Evolutionary conservation across 2,329 filamentous ascomycete genomes (phyloP), one percentile per base, ranked within the genome.

Genomic region (Didymella lethalis): DNA sequence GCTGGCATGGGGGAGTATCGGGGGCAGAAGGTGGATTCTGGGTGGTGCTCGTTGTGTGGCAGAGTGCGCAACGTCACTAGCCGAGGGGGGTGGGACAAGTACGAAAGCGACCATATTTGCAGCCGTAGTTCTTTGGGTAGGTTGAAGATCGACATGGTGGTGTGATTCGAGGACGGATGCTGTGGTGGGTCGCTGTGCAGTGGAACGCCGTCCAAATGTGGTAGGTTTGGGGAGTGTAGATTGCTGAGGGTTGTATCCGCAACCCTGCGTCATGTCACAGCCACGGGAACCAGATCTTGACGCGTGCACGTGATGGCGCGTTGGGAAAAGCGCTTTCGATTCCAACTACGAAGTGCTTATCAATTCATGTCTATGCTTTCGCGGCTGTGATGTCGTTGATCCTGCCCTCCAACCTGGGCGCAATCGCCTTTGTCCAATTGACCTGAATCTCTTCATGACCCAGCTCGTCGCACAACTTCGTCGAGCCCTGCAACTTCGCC

Each of bases 391-490:
- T 46, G 23, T 59, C 74, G 57, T 66, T 77, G 57, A 96, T 96
- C 47, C 92, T 85, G 1, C 91, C 92, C 73, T 96, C 92, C 8
- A 94, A 61, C 56, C 85, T 84, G 0, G 93, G 93, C 54, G 89
- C 86, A 74, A 96, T 93, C 1, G 91, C 89, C 59, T 85, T 86
- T 8, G 91, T 94, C 92, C 92, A 96, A 64, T 89, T 84, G 2
- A 85, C 83, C 36, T 79, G 79, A 31, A 90, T 87, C 49, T 87
- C 84, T 44, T 81, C 81, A 60, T 88, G 87, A 0, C 80, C 83
- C 49, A 87, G 81, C 57, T 83, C 82, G 59, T 91, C 83, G 16
- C 84, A 82, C 54, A 80, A 74, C 6, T 70, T 73, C 10, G 80
- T 74, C 36, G 75, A 67, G 0, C 76, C 82, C 58, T 87, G 81